A percentile compares a stretch with the other conserved stretches of the same genome.
Conservation (phyloP, 2,329 filamentous ascomycete species). For the Colletotrichum neosansevieriae region DNA sequence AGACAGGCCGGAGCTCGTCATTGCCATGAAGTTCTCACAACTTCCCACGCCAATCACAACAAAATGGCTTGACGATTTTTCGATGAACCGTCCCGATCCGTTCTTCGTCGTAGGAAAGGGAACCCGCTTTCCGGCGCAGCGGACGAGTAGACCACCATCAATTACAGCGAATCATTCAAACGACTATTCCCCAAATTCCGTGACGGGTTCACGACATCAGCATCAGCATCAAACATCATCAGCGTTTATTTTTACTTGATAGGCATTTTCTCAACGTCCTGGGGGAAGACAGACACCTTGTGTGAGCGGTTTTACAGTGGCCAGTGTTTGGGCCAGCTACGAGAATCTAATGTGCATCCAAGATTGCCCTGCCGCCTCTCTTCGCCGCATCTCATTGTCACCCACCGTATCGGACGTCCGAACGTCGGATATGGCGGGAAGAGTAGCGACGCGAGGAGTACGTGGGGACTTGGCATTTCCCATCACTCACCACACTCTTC, state of each 20-base stretch:
- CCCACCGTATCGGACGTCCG: neutral
- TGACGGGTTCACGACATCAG: constrained; percentile 32
- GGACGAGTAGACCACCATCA: too few species aligned
- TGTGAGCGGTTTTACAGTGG: constrained; percentile 1
- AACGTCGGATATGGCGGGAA: neutral
- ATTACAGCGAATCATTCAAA: neutral
- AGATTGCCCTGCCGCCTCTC: neutral
- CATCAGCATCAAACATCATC: constrained; percentile 25
- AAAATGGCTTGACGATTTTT: constrained; percentile 4
- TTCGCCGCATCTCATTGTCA: too few species aligned
- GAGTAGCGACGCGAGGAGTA: neutral
- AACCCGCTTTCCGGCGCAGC: too few species aligned
- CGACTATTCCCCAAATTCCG: neutral
- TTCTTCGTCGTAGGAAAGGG: neutral
- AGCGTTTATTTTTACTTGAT: constrained; percentile 14
- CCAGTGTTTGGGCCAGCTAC: neutral
- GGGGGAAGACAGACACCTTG: neutral
- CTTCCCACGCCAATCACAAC: neutral
- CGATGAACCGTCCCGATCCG: constrained; percentile 23
- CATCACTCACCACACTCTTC: constrained; percentile 2
- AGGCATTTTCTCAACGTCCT: constrained; percentile 25
- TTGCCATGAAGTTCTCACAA: neutral
- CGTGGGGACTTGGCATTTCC: constrained; percentile 11
- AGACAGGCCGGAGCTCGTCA: constrained; percentile 35
- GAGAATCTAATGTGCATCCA: constrained; percentile 28